These are phyloP conservation scores for Talaromyces amestolkiae DNA, from an alignment of 2,329 filamentous ascomycete species.

Conservation along the genomic window DNA sequence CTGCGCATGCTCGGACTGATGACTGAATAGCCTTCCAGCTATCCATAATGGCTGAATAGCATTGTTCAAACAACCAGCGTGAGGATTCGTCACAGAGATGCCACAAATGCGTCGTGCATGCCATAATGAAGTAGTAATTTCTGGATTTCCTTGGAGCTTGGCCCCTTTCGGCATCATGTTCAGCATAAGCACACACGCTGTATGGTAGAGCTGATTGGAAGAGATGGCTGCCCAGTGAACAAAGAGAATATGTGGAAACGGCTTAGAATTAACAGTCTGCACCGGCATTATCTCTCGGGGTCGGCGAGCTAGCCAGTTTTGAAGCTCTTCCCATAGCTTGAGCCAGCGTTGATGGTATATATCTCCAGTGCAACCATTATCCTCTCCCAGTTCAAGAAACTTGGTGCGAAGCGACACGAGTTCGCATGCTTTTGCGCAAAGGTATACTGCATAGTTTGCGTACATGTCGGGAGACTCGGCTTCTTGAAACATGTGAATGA, in stretches of 20 bases:
- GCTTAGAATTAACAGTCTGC: conserved; percentile 42
- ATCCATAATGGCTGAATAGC: conserved; percentile 59
- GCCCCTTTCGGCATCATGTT: conserved; percentile 42
- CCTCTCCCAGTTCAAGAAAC: conserved; percentile 48
- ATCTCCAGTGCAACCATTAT: conserved; percentile 45
- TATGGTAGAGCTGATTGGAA: conserved; percentile 58
- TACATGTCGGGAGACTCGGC: conserved; percentile 51
- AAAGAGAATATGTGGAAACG: conserved; percentile 55
- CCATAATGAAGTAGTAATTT: conserved; percentile 49
- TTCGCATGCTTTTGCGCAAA: conserved; percentile 53
- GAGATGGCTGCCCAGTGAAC: conserved; percentile 56
- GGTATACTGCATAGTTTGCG: conserved; percentile 59
- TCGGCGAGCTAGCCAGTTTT: conserved; percentile 49
- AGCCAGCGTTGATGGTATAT: conserved; percentile 48
- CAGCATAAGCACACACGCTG: conserved; percentile 54
- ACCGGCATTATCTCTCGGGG: conserved; percentile 50
- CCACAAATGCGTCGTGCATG: conserved; percentile 57
- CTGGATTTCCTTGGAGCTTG: conserved; percentile 22
- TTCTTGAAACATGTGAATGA: conserved; percentile 36
- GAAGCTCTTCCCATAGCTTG: conserved; percentile 51
- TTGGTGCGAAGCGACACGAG: conserved; percentile 52
- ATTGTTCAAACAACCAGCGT: conserved; percentile 57
- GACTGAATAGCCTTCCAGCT: conserved; percentile 55
- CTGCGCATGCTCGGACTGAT: conserved; percentile 42
- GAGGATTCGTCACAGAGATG: conserved; percentile 56